A percentile compares a stretch with the other conserved stretches of the same genome.
Conservation (phyloP, 371 early-diverging fungal species). For the Mucor piriformis region DNA sequence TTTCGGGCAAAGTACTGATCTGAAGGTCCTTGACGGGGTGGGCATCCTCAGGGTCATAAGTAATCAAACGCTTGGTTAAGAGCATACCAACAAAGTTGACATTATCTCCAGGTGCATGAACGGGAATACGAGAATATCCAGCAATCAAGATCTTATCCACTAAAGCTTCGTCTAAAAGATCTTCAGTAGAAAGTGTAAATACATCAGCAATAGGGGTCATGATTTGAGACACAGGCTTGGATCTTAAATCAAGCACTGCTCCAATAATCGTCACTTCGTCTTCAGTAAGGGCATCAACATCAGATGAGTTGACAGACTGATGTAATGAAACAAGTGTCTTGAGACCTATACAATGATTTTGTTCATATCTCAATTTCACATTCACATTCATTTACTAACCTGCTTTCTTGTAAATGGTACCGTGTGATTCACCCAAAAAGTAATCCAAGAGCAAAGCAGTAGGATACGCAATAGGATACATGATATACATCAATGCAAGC, state of each 20-base stretch:
- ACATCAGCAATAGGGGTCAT: slow-evolving; percentile 93
- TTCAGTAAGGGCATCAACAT: slow-evolving; percentile 80
- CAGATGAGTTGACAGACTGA: slow-evolving; percentile 60
- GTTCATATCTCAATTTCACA: background rate
- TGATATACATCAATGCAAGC: slow-evolving; percentile 62
- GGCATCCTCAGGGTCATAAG: slow-evolving; percentile 84
- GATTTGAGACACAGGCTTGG: slow-evolving; percentile 79
- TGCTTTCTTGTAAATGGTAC: slow-evolving; percentile 78
- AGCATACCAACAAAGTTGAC: slow-evolving; percentile 90
- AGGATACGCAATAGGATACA: slow-evolving; percentile 82
- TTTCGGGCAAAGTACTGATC: slow-evolving; percentile 78
- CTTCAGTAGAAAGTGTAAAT: slow-evolving; percentile 76
- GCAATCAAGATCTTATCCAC: slow-evolving; percentile 67
- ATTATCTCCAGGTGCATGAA: slow-evolving; percentile 64
- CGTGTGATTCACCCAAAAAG: slow-evolving; percentile 82
- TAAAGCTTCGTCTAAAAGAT: slow-evolving; percentile 65
- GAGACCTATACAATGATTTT: slow-evolving; percentile 47
- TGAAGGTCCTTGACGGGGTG: slow-evolving; percentile 69
- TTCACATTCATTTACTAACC: slow-evolving; percentile 16
- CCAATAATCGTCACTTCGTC: slow-evolving; percentile 95
- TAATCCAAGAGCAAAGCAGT: slow-evolving; percentile 79
- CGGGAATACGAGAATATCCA: slow-evolving; percentile 92
- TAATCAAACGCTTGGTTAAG: slow-evolving; percentile 86
- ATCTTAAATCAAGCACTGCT: slow-evolving; percentile 90
- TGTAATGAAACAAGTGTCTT: slow-evolving; percentile 92